Base-by-base conservation (phyloP, 2,329 filamentous ascomycete genomes). In the Chaetomium globosum region DNA sequence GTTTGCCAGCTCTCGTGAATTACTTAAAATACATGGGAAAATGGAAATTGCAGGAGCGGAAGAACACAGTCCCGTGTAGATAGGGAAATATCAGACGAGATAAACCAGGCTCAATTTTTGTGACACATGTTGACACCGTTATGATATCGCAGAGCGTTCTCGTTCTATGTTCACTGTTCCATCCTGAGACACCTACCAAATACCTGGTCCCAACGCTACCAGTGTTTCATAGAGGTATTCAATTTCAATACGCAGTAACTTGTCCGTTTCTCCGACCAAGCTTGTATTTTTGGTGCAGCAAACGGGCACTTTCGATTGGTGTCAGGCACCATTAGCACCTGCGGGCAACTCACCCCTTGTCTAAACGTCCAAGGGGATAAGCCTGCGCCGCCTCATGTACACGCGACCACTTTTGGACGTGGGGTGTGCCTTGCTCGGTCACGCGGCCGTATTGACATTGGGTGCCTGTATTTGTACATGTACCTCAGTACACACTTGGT, bases 381-480 rank as follows among this genome's bases (percentile, higher is more conserved):
- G 33, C 54, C 36, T 30, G 55, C 19, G 55, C 55, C 36, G 33
- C 23, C 23, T 28, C 13, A 9, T 16, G 36, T 57, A 46, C 55
- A 46, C 36, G 36, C 21, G 21, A 46, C 33, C 36, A 46, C 9
- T 57, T 28, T 28, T 46, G 13, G 55, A n/a, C 36, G 43, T 46
- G 55, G 31, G 55, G 31, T 46, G 55, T 57, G 55, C 55, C 36
- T 46, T 28, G 54, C 23, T 57, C 28, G 54, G 36, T 36, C 31
- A 39, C 26, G n/a, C 31, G 30, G 31, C 23, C 19, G 31, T 39
- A 56, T 56, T 43, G 39, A 16, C 16, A 43, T 43, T 6, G 39
- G 39, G 16, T 43, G 19, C 36, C 13, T 43, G 39, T 43, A 19
- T 39, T 39, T 10, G 12, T 39, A n/a, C 39, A 43, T 43, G 39